phyloP scores from a whole-genome alignment of 192 early-diverging fungal genomes.

The Coemansia sp. region DNA sequence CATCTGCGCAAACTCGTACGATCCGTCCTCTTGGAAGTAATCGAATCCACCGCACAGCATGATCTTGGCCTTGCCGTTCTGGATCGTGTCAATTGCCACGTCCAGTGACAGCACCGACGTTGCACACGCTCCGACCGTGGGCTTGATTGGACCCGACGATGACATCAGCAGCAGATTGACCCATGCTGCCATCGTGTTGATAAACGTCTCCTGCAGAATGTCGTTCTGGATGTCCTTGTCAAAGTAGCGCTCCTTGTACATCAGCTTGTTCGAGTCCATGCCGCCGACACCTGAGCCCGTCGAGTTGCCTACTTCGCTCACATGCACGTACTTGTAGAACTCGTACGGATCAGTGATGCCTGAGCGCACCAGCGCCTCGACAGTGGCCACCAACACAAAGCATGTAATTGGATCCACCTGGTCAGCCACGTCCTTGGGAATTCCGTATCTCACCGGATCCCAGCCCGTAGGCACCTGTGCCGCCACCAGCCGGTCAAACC shows the following conservation, averaged over 20 bases:
- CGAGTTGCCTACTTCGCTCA: slow-evolving; percentile 89
- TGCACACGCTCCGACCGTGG: slow-evolving; percentile 84
- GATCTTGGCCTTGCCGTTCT: slow-evolving; percentile 87
- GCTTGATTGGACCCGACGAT: slow-evolving; percentile 72
- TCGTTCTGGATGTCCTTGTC: slow-evolving; percentile 88
- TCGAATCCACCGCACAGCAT: slow-evolving; percentile 90
- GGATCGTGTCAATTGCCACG: slow-evolving; percentile 85
- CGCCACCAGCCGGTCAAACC: slow-evolving; percentile 76
- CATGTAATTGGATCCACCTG: slow-evolving; percentile 91
- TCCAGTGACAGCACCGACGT: slow-evolving; percentile 91
- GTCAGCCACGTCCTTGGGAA: slow-evolving; percentile 86
- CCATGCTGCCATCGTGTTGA: slow-evolving; percentile 97
- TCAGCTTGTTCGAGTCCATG: slow-evolving; percentile 69
- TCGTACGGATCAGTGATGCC: slow-evolving; percentile 97
- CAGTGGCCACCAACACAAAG: slow-evolving; percentile 85
- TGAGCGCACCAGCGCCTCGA: slow-evolving; percentile 84
- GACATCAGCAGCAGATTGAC: slow-evolving; percentile 91
- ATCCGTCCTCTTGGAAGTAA: slow-evolving; percentile 89
- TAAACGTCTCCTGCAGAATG: slow-evolving; percentile 92
- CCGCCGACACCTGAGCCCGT: slow-evolving; percentile 90
- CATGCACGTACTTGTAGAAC: slow-evolving; percentile 94
- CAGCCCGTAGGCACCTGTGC: slow-evolving; percentile 93
- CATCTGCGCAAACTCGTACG: slow-evolving; percentile 96
- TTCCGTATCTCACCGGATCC: slow-evolving; percentile 86
- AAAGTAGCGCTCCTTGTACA: slow-evolving; percentile 78